Evolutionary conservation across 73 alveolate genomes (phyloP).

Genomic region (Paramecium caudatum): DNA sequence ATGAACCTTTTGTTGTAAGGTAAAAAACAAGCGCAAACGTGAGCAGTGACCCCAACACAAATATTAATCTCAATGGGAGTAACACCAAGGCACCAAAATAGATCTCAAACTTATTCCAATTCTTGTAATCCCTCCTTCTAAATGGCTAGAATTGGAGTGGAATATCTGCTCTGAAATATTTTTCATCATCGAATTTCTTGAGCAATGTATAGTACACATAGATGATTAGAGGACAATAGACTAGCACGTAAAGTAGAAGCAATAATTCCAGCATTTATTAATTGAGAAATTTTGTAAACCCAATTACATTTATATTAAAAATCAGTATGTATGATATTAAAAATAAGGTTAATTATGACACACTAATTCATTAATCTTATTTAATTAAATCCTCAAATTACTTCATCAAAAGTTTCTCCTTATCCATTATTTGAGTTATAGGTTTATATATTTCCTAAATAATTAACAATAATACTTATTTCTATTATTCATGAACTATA

Average conservation of each 20-base stretch:
- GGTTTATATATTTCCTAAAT: background rate
- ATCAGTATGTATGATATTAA: conserved; percentile 28
- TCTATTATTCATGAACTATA: conserved; percentile 26
- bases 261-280: conserved; percentile 34
- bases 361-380: background rate
- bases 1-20: conserved; percentile 49
- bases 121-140: conserved; percentile 39
- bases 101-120: conserved; percentile 71
- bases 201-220: conserved; percentile 4
- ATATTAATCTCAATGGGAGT: conserved; percentile 58
- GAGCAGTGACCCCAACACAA: conserved; percentile 24
- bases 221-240: conserved; percentile 52
- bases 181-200: conserved; percentile 32
- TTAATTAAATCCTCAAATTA: conserved; percentile 6
- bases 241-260: conserved; percentile 41
- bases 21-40: conserved; percentile 45
- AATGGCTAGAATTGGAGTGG: conserved; percentile 53
- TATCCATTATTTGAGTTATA: background rate
- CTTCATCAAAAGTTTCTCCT: conserved; percentile 33
- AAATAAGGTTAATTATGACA: conserved; percentile 32
- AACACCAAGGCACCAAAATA: conserved; percentile 70
- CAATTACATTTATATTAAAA: background rate
- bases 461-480: background rate
- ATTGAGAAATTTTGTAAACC: background rate
- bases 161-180: background rate